A percentile compares a stretch with the other conserved stretches of the same genome.
Evolutionary conservation across 148 eudicot species (phyloP).

Genomic region (Rhododendron griersonianum): DNA sequence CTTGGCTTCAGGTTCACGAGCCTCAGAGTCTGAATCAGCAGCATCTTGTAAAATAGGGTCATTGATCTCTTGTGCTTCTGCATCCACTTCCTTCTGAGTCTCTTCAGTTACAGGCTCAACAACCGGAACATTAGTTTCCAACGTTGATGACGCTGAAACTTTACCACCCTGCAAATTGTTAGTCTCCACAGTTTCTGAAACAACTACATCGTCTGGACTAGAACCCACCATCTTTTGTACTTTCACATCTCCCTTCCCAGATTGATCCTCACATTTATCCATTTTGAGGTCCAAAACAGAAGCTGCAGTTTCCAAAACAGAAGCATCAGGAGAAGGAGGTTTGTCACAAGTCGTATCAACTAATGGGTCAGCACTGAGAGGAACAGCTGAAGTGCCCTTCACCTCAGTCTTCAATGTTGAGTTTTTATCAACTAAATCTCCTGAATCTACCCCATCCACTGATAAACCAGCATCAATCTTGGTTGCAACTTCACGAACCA

Average conservation of each 20-base stretch:
- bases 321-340: conserved; percentile 10
- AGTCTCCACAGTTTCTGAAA: conserved; percentile 5
- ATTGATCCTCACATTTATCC: conserved; percentile 14
- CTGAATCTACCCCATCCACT: not conserved
- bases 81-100: conserved; percentile 8
- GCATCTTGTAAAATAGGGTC: conserved; percentile 8
- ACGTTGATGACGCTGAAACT: not conserved
- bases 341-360: conserved; percentile 5
- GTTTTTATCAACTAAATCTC: conserved; percentile 11
- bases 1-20: not conserved
- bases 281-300: not conserved
- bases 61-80: conserved; percentile 10
- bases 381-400: conserved; percentile 1
- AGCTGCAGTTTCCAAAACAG: conserved; percentile 2
- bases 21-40: conserved; percentile 2
- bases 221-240: not conserved
- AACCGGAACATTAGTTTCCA: conserved; percentile 13
- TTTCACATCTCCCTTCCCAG: not conserved
- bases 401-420: not conserved
- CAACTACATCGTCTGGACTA: not conserved
- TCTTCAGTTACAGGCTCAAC: conserved; percentile 1
- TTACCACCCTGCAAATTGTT: not conserved
- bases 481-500: not conserved
- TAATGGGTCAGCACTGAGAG: conserved; percentile 1
- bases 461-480: not conserved